Evolutionary conservation across 1,139 yeast genomes (phyloP), one percentile per base, ranked within the genome.

Genomic region (Taiozyma sp.): DNA sequence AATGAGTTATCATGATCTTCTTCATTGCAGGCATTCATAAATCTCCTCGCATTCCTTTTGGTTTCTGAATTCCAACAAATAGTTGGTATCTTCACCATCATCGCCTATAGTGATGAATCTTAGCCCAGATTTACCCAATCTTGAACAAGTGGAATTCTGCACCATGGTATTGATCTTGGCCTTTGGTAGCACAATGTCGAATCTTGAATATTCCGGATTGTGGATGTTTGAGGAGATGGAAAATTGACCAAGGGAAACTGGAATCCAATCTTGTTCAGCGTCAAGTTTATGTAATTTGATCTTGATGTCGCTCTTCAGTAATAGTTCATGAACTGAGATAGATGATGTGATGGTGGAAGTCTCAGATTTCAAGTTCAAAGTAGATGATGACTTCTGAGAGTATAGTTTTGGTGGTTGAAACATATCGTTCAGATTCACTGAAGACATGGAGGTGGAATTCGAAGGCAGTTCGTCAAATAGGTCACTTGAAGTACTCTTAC

Each of bases 91-190:
- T 22, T 56, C 61, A 19, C 61, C 61, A 22, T 39, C 47, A 7
- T 52, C 55, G 6, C 55, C 63, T 22, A 57, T 54, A 32, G 55
- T 48, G 10, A 34, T 43, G 42, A 62, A 61, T 40, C 43, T 48
- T 19, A 64, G 30, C 1, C 67, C 67, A 16, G 64, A 54, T 45
- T 52, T 61, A 8, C 66, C 66, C 22, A 63, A 48, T 49, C 62
- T 54, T 19, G 51, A 43, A 43, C 64, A 58, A 6, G 44, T 40
- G 3, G 54, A 44, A 47, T 57, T 58, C 43, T 55, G 53, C 27
- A 63, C 57, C 30, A 59, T 24, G 3, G 54, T 36, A 23, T 48
- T 47, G 27, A 51, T 24, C 19, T 40, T 40, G 16, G 49, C 47
- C 14, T 47, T 42, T 16, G 16, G 10, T 16, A 43, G 53, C 16